Conservation (phyloP, 1,139 yeast genomes). For the Trichomonascaceae sp. region DNA sequence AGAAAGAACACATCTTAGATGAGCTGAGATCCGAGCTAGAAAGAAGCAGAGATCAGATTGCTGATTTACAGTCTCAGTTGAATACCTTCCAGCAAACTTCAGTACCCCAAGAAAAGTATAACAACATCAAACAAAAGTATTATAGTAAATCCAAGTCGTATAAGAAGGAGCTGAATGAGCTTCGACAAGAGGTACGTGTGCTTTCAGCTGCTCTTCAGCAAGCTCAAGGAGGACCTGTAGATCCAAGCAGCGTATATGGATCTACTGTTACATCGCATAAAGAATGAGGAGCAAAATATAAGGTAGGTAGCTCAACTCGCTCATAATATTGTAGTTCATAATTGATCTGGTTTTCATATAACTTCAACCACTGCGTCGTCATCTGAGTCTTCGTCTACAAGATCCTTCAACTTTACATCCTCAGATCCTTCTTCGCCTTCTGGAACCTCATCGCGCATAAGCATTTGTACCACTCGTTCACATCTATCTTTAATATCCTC, state of each 20-base stretch:
- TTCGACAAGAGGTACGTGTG: neutral
- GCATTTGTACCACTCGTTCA: slow-evolving; percentile 60
- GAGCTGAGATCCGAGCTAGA: neutral
- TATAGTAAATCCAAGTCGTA: neutral
- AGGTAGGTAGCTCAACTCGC: no score
- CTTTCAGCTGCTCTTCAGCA: neutral
- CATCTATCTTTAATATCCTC: slow-evolving; percentile 56
- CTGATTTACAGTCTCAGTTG: neutral
- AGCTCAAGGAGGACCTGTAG: neutral
- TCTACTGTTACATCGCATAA: neutral
- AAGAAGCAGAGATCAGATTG: neutral
- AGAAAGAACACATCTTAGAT: neutral
- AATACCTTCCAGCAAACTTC: neutral
- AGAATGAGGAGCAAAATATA: neutral
- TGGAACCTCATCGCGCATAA: slow-evolving; percentile 86
- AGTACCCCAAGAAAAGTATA: neutral
- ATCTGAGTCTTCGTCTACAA: slow-evolving; percentile 30
- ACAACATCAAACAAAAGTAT: neutral
- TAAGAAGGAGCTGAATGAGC: neutral
- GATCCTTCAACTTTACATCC: slow-evolving; percentile 38
- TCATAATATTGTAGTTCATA: neutral
- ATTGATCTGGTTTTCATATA: neutral
- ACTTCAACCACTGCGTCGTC: slow-evolving; percentile 8
- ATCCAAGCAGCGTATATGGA: neutral
- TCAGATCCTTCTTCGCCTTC: slow-evolving; percentile 48